Conservation (phyloP, 2,329 filamentous ascomycete genomes). For the Paracorniculantispora psalliotae region DNA sequence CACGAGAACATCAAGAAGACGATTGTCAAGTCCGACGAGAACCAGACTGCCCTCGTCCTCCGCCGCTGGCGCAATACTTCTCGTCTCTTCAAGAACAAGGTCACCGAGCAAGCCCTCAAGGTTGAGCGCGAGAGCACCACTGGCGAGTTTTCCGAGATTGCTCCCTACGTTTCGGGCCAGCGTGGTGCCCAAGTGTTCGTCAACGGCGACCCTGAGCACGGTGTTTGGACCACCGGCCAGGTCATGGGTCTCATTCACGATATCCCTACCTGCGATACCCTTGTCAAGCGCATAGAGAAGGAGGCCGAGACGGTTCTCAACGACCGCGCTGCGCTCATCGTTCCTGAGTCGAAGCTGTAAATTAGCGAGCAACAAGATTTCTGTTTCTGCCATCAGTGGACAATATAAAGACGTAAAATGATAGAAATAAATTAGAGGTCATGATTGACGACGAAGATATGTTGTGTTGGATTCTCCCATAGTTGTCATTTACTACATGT, state of each 20-base stretch:
- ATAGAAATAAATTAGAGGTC: neutral
- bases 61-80: constrained; percentile 91
- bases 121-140: constrained; percentile 77
- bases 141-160: constrained; percentile 86
- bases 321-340: constrained; percentile 53
- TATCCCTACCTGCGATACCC: constrained; percentile 67
- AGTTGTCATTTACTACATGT: neutral
- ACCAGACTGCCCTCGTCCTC: constrained; percentile 83
- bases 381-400: neutral
- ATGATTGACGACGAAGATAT: neutral
- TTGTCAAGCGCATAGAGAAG: constrained; percentile 69
- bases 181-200: constrained; percentile 86
- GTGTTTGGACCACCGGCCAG: constrained; percentile 95
- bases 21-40: constrained; percentile 84
- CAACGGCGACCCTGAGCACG: constrained; percentile 85
- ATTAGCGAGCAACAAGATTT: neutral
- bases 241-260: constrained; percentile 87
- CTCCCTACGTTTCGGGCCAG: constrained; percentile 82
- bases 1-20: constrained; percentile 90
- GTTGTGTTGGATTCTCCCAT: neutral
- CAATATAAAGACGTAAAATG: neutral
- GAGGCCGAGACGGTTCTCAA: constrained; percentile 65
- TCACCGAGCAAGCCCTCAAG: constrained; percentile 72
- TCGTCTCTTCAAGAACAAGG: constrained; percentile 84
- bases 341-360: constrained; percentile 56